These are phyloP conservation scores for Pinguiococcus pyrenoidosus DNA, from an alignment of 108 stramenopile genomes.

Conservation along the genomic window DNA sequence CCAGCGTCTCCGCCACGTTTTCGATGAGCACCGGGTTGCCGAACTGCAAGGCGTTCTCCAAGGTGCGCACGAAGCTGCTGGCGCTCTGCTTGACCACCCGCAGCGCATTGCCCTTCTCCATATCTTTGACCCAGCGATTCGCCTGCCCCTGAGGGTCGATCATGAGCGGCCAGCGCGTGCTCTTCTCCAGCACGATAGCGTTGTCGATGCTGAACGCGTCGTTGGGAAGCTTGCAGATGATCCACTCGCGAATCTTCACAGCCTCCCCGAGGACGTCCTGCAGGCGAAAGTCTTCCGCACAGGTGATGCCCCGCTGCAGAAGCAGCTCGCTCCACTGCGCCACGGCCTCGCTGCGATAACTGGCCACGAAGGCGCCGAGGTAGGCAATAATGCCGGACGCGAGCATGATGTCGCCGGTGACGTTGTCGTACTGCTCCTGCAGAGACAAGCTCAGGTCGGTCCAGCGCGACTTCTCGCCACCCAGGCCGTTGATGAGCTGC, in stretches of 20 bases:
- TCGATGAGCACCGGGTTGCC: constrained; percentile 45
- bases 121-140: constrained; percentile 40
- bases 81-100: constrained; percentile 43
- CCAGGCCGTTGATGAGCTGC: constrained; percentile 43
- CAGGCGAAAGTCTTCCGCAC: constrained; percentile 21
- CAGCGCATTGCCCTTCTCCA: constrained; percentile 18
- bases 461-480: constrained; percentile 44
- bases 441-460: constrained; percentile 20
- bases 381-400: constrained; percentile 49
- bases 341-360: constrained; percentile 36
- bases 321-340: constrained; percentile 25
- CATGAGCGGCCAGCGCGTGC: constrained; percentile 50
- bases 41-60: constrained; percentile 45
- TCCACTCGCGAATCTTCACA: constrained; percentile 50
- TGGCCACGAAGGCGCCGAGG: constrained; percentile 43
- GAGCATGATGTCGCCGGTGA: constrained; percentile 45
- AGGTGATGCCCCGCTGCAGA: constrained; percentile 26
- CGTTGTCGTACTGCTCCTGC: constrained; percentile 14
- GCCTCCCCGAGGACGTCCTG: constrained; percentile 25
- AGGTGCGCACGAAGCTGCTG: constrained; percentile 34
- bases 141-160: constrained; percentile 53
- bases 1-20: constrained; percentile 39
- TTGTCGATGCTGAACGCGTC: constrained; percentile 44
- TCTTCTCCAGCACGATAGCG: constrained; percentile 32
- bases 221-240: constrained; percentile 46